Conservation (phyloP, 176 grass and related monocot species). For the Aegilops longissima region DNA sequence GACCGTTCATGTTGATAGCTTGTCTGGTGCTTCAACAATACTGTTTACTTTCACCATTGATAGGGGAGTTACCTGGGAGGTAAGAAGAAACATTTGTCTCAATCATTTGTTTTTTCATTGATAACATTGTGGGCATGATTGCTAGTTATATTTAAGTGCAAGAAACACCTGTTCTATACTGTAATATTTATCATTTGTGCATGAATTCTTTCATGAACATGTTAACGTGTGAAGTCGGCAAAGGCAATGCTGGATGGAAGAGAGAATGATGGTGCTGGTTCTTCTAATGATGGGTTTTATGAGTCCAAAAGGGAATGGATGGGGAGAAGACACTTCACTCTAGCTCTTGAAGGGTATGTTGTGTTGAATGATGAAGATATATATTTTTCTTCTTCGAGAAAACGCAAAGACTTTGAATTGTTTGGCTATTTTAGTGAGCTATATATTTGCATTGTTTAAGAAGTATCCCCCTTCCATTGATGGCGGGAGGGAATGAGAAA, state of each 20-base stretch:
- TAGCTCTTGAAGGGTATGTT: constrained; percentile 85
- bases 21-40: constrained; percentile 85
- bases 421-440: constrained; percentile 12
- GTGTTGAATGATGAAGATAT: constrained; percentile 9
- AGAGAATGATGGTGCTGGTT: constrained; percentile 50
- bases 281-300: constrained; percentile 83
- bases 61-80: constrained; percentile 92
- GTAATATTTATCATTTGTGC: neutral
- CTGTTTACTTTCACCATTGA: constrained; percentile 88
- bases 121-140: constrained; percentile 18
- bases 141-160: constrained; percentile 9
- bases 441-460: constrained; percentile 6
- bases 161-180: neutral
- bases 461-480: neutral
- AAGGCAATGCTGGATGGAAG: constrained; percentile 70
- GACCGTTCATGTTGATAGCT: constrained; percentile 85
- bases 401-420: neutral
- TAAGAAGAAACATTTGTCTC: constrained; percentile 31
- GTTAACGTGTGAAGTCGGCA: constrained; percentile 54
- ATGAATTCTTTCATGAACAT: constrained; percentile 33
- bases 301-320: constrained; percentile 99
- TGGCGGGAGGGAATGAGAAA: neutral
- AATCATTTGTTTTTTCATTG: constrained; percentile 21
- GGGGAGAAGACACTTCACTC: constrained; percentile 82
- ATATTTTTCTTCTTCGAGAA: neutral